These are phyloP conservation scores for Brassica juncea DNA, from an alignment of 345 rosid species.

Conservation along the genomic window DNA sequence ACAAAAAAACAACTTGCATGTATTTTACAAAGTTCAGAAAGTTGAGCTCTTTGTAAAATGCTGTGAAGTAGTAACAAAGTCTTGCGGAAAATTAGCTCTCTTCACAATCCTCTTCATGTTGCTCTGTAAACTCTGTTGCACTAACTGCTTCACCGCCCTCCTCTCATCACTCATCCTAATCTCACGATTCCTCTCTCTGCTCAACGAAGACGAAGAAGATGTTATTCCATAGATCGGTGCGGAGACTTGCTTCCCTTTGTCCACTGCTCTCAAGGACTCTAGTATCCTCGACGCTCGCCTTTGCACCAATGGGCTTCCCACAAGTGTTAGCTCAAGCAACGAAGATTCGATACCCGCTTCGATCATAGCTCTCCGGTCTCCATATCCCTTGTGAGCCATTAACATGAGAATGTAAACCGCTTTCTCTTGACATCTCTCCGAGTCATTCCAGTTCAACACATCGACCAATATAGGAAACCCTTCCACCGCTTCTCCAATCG, in stretches of 20 bases:
- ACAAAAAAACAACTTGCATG: neutral
- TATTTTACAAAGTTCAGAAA: constrained; percentile 42
- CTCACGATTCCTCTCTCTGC: constrained; percentile 49
- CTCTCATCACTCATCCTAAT: constrained; percentile 75
- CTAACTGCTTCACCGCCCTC: constrained; percentile 83
- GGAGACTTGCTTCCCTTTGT: constrained; percentile 87
- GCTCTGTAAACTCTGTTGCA: constrained; percentile 88
- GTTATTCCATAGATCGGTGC: constrained; percentile 78
- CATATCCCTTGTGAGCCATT: constrained; percentile 83
- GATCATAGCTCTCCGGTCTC: constrained; percentile 77
- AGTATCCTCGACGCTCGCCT: constrained; percentile 89
- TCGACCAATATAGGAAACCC: constrained; percentile 73
- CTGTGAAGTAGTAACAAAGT: constrained; percentile 79
- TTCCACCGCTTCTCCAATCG: constrained; percentile 52
- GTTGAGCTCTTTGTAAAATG: constrained; percentile 90
- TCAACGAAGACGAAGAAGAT: constrained; percentile 39
- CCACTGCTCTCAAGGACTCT: constrained; percentile 64
- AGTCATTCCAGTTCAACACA: constrained; percentile 82
- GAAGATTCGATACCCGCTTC: constrained; percentile 83
- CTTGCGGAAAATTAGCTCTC: constrained; percentile 89
- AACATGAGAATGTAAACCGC: constrained; percentile 79
- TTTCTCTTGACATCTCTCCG: constrained; percentile 89
- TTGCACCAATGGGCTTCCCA: constrained; percentile 79
- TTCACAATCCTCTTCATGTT: constrained; percentile 89
- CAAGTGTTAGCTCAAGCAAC: constrained; percentile 79